These are phyloP conservation scores for Diaporthe citri DNA, from an alignment of 2,329 filamentous ascomycete genomes.

Conservation along the genomic window DNA sequence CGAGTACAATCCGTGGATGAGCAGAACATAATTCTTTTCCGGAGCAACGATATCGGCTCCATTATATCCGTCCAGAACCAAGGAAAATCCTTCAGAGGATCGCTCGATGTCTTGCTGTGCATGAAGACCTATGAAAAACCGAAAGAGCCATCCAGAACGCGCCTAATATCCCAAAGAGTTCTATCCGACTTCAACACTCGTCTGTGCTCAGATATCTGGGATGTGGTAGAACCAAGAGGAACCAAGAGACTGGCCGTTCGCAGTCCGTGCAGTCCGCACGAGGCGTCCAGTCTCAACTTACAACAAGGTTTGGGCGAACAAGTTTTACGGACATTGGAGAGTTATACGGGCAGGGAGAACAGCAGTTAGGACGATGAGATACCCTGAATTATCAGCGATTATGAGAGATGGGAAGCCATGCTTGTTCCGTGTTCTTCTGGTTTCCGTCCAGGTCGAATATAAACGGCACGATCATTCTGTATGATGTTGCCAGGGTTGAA, in stretches of 20 bases:
- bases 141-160: neutral
- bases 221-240: neutral
- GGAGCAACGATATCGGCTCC: neutral
- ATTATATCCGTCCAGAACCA: neutral
- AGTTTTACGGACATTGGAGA: neutral
- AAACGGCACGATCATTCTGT: neutral
- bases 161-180: neutral
- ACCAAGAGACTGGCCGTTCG: neutral
- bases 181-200: neutral
- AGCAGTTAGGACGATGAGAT: neutral
- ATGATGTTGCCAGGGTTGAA: neutral
- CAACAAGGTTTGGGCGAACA: neutral
- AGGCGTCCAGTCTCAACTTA: neutral
- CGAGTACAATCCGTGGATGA: neutral
- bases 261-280: neutral
- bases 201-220: neutral
- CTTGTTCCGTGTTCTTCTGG: neutral
- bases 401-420: neutral
- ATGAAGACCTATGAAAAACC: neutral
- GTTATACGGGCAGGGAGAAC: neutral
- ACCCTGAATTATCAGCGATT: neutral
- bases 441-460: neutral
- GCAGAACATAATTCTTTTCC: neutral
- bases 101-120: neutral
- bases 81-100: neutral